Evolutionary conservation across 2,329 filamentous ascomycete species (phyloP), one percentile per base, ranked within the genome.

Genomic region (Ophiocordyceps polyrhachis-furcata): DNA sequence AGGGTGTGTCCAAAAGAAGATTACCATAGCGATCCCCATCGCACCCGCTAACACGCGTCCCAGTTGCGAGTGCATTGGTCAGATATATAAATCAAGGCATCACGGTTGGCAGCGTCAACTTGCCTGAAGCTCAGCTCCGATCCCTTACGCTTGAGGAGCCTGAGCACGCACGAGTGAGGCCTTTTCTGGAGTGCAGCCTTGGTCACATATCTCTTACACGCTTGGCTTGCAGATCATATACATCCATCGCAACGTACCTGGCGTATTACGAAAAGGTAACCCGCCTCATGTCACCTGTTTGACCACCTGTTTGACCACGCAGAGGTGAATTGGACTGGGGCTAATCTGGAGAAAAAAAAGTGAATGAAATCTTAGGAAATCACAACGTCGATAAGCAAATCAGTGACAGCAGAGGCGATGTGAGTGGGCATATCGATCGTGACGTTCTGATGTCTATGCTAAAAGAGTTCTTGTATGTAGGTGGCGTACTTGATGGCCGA

Each of bases 311-410:
- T 7, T 28, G 25, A 8, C 25, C 6, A 21, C 8, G 21, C 9
- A 21, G 4, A 15, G 19, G 7, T 21, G 4, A 3, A 19, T 19
- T 20, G 38, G 35, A 19, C 21, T 37, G 2, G 14, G 13, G 32
- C 15, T 37, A 12, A 37, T 7, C 13, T 25, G 20, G 21, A 23
- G 21, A 23, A 23, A 11, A 25, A 15, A 21, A 7, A 80, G 91
- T 98, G 52, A 98, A 98, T 70, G 84, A 91, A 57, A 86, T 96
- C 49, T 73, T 98, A 42, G 84, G 83, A 40, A 80, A 93, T 56
- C 88, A 98, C 70, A 98, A 98, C 62, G 88, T 98, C 54, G 89
- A 95, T 68, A 96, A 96, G 72, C 91, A 98, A 66, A 96, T 93
- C 69, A 91, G 85, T 43, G 91, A 96, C 62, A 93, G 83, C 65